A percentile compares a stretch with the other conserved stretches of the same genome.
phyloP scores from a whole-genome alignment of 495 filamentous ascomycete species.

The Polyplosphaeria fusca region DNA sequence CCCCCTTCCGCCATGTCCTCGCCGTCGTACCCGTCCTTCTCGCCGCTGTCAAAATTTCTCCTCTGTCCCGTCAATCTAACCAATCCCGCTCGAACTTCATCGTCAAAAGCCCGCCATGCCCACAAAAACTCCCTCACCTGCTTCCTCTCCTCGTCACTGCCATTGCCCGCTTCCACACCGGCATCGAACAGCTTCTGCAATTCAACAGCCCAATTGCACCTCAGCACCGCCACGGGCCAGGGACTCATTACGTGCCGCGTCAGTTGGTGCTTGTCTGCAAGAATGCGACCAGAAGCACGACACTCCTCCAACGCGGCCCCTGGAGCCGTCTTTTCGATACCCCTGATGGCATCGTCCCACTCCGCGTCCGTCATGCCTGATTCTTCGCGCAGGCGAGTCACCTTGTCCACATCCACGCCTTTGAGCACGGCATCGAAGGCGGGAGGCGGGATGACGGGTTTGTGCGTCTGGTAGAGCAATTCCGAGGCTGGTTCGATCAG shows the following conservation, averaged over 20 bases:
- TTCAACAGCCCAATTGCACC: neutral
- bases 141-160: neutral
- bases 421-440: neutral
- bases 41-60: neutral
- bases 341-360: neutral
- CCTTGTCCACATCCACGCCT: neutral
- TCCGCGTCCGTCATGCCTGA: neutral
- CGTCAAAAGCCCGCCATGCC: neutral
- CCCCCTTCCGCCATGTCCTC: neutral
- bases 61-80: conserved; percentile 1
- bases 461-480: neutral
- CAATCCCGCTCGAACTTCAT: neutral
- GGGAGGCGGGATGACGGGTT: neutral
- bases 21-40: neutral
- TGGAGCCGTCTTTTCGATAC: neutral
- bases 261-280: neutral
- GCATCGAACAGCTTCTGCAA: neutral
- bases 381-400: neutral
- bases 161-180: neutral
- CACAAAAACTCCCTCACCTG: neutral
- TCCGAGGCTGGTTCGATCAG: neutral
- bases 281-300: neutral
- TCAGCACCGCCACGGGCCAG: neutral
- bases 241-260: neutral
- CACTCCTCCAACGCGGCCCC: neutral